phyloP scores from a whole-genome alignment of 176 grass and related monocot species.

The Oryza glumipatula region DNA sequence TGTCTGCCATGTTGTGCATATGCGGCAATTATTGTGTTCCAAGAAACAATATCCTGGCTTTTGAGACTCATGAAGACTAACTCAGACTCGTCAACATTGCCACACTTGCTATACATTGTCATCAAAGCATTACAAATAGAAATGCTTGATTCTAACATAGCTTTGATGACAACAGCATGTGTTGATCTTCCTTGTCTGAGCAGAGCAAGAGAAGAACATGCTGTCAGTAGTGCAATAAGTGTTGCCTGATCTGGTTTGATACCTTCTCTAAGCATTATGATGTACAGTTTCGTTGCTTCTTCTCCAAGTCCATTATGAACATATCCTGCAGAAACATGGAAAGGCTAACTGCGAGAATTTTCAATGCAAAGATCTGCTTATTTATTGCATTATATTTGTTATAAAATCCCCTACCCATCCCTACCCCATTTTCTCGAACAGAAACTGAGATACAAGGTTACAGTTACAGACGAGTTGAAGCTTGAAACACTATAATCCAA shows the following conservation, averaged over 20 bases:
- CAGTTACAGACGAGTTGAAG: not conserved
- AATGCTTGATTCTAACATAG: constrained; percentile 59
- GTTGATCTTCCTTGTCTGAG: constrained; percentile 72
- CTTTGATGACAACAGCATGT: constrained; percentile 77
- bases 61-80: constrained; percentile 57
- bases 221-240: constrained; percentile 67
- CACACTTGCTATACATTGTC: constrained; percentile 91
- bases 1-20: constrained; percentile 82
- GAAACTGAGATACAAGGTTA: not conserved
- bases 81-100: constrained; percentile 68
- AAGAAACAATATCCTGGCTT: constrained; percentile 64
- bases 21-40: constrained; percentile 83
- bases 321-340: constrained; percentile 63
- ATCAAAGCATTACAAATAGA: constrained; percentile 85
- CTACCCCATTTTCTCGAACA: not conserved
- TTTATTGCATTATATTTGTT: not conserved
- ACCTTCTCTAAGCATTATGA: constrained; percentile 60
- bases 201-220: constrained; percentile 76
- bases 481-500: constrained; percentile 25
- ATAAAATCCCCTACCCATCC: not conserved
- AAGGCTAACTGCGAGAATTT: constrained; percentile 29
- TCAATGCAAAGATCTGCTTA: not conserved
- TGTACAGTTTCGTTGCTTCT: constrained; percentile 71
- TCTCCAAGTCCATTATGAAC: constrained; percentile 77
- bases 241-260: constrained; percentile 79